These are phyloP conservation scores for Ogataea trehaloabstinens DNA, from an alignment of 805 yeast species.

Conservation along the genomic window DNA sequence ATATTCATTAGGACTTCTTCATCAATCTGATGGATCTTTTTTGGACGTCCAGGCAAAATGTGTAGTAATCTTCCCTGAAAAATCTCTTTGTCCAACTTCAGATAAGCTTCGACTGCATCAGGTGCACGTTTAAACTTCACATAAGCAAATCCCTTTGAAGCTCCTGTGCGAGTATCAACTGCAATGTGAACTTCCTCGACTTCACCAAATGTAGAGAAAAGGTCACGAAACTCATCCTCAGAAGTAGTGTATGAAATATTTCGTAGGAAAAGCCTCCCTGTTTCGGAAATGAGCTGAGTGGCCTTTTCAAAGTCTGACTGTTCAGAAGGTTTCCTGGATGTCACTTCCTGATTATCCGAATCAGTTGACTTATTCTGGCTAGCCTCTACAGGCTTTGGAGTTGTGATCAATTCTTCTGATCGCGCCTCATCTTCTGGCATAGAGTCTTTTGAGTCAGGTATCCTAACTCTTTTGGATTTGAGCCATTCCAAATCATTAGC, in stretches of 20 bases:
- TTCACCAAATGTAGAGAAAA: slow-evolving; percentile 68
- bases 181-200: slow-evolving; percentile 92
- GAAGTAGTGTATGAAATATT: slow-evolving; percentile 77
- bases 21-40: slow-evolving; percentile 79
- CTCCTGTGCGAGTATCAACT: slow-evolving; percentile 82
- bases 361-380: too few relatives aligned
- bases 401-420: neutral
- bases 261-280: slow-evolving; percentile 85
- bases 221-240: slow-evolving; percentile 69
- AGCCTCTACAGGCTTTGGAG: neutral
- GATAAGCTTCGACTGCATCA: slow-evolving; percentile 76
- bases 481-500: slow-evolving; percentile 88
- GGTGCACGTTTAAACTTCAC: slow-evolving; percentile 64
- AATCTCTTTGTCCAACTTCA: slow-evolving; percentile 76
- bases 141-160: slow-evolving; percentile 91
- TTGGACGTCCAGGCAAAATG: slow-evolving; percentile 79
- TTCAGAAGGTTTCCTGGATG: too few relatives aligned
- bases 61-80: slow-evolving; percentile 94
- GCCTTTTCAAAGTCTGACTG: slow-evolving; percentile 45
- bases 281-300: slow-evolving; percentile 51
- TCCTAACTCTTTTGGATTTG: slow-evolving; percentile 68
- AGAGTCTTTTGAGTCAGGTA: slow-evolving; percentile 44
- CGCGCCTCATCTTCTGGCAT: neutral
- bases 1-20: slow-evolving; percentile 88
- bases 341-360: slow-evolving; percentile 6